A percentile compares a stretch with the other conserved stretches of the same genome.
Conservation (phyloP, 495 filamentous ascomycete genomes). For the Bombardia bombarda region DNA sequence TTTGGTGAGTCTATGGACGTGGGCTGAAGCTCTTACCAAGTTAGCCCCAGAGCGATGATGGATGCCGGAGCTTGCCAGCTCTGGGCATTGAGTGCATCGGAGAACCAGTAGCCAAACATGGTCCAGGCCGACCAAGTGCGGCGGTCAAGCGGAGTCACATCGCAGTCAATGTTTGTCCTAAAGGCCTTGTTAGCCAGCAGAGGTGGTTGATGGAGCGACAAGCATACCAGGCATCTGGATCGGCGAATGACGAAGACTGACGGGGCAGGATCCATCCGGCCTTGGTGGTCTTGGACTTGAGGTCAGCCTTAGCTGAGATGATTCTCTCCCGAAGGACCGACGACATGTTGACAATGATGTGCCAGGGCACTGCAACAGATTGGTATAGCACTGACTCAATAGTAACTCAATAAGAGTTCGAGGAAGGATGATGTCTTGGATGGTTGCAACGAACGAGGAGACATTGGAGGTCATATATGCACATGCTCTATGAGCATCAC, state of each 20-base stretch:
- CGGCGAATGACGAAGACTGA: conserved; percentile 26
- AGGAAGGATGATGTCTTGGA: neutral
- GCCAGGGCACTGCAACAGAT: too few relatives aligned
- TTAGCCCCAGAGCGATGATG: conserved; percentile 43
- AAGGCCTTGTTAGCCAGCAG: too few relatives aligned
- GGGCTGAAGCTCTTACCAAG: conserved; percentile 30
- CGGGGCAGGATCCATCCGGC: conserved; percentile 35
- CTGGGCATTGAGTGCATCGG: conserved; percentile 37
- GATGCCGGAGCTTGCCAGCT: conserved; percentile 33
- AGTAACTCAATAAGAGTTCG: neutral
- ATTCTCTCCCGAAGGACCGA: conserved; percentile 18
- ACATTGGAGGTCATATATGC: neutral
- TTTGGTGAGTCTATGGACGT: neutral
- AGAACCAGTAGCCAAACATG: conserved; percentile 42
- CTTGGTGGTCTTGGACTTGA: conserved; percentile 22
- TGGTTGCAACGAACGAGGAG: neutral
- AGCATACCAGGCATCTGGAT: conserved; percentile 19
- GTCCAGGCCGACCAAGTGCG: conserved; percentile 36
- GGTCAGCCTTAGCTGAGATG: conserved; percentile 17
- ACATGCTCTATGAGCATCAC: neutral
- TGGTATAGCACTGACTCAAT: too few relatives aligned
- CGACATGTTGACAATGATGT: too few relatives aligned
- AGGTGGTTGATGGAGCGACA: neutral
- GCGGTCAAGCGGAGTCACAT: conserved; percentile 36
- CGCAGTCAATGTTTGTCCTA: conserved; percentile 38